Conservation (phyloP, 1,284 basidiomycete species). For the Austroboletus novae-zelandiae region DNA sequence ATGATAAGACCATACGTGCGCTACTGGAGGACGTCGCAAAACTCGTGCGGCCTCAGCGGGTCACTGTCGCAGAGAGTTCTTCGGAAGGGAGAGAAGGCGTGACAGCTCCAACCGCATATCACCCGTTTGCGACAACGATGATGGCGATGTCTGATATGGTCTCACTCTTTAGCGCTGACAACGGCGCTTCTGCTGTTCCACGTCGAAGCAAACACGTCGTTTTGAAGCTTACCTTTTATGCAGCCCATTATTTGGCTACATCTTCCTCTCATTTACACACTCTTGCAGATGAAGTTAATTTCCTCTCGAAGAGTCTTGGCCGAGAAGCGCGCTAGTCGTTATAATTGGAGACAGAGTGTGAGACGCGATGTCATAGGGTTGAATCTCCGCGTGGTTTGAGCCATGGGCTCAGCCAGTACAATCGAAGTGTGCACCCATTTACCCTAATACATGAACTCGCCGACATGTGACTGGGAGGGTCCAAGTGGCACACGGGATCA, state of each 20-base stretch:
- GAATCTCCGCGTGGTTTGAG: too few species aligned
- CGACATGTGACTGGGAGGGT: conserved; percentile 24
- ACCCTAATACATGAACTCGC: neutral
- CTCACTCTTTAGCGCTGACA: conserved; percentile 19
- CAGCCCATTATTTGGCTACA: conserved; percentile 38
- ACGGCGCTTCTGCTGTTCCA: neutral
- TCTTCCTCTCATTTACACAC: conserved; percentile 34
- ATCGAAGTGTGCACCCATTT: too few species aligned
- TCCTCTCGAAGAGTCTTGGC: conserved; percentile 22
- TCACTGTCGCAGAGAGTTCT: conserved; percentile 27
- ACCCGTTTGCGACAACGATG: conserved; percentile 18
- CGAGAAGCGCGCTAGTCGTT: conserved; percentile 3
- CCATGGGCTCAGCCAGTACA: too few species aligned
- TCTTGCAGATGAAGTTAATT: conserved; percentile 42
- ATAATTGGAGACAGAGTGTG: neutral
- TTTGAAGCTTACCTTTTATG: conserved; percentile 39
- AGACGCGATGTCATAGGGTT: neutral
- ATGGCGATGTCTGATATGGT: conserved; percentile 28
- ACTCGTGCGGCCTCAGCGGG: conserved; percentile 47
- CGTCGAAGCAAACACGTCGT: conserved; percentile 10
- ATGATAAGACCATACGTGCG: conserved; percentile 45
- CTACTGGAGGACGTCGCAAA: conserved; percentile 52
- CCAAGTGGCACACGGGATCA: neutral
- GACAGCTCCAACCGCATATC: conserved; percentile 7
- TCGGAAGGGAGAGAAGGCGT: conserved; percentile 2